Evolutionary conservation across 768 basidiomycete genomes (phyloP), one percentile per base, ranked within the genome.

Genomic region (Naematelia aurantialba): DNA sequence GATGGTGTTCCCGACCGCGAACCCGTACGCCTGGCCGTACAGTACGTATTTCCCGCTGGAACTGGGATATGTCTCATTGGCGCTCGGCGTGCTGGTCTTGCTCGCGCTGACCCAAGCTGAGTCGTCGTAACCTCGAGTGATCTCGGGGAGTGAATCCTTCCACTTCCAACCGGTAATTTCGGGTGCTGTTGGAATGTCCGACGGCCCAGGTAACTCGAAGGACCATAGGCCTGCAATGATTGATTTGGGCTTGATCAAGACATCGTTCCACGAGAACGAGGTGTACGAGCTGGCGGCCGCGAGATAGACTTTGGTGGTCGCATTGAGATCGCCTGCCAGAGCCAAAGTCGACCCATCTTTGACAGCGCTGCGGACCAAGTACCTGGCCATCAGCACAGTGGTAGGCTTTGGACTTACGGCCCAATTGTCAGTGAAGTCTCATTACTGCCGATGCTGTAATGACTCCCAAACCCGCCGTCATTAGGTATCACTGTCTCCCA

Each of bases 11-110:
- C 30, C 50, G 17, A 50, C 88, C 85, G 51, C 46, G 42, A 24
- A 91, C 58, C 85, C 87, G 74, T 91, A 91, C 75, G 91, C 89
- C 69, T 89, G 90, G 0, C 88, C 89, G 74, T 89, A 90, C 26
- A 91, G 77, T n/a, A 89, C 87, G 0, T 10, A 54, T 3, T 54
- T 29, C 2, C 57, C 44, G 17, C 21, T 52, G 42, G 30, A 53
- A 21, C 87, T 87, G 62, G 87, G 88, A 60, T 82, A 79, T 3
- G 87, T 86, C 66, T 84, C 84, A 50, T 80, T 80, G 1, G 87
- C 86, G 57, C 86, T 85, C 63, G 87, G 88, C 26, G 89, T 89
- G 21, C 80, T 81, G n/a, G 81, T 87, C 60, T 85, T 85, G 66
- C 88, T 81, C 14, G 88, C 89, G 56, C 81, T 66, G 8, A 79